These are phyloP conservation scores for Macrolepiota fuliginosa DNA, from an alignment of 768 basidiomycete genomes.

Conservation along the genomic window DNA sequence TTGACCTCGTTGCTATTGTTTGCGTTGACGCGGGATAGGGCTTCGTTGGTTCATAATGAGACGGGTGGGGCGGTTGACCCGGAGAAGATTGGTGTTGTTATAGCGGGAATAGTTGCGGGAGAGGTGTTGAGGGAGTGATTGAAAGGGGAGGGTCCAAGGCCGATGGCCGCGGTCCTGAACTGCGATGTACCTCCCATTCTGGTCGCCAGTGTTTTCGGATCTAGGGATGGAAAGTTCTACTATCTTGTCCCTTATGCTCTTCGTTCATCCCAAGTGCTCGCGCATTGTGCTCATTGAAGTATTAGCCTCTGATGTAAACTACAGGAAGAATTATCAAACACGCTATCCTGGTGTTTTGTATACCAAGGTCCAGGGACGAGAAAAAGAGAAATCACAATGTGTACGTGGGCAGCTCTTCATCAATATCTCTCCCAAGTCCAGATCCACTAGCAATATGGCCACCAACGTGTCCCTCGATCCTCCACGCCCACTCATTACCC, in stretches of 20 bases:
- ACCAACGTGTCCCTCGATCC: constrained; percentile 62
- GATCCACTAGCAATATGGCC: constrained; percentile 24
- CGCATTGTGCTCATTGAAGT: too few species aligned
- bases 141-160: background rate
- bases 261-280: too few species aligned
- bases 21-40: background rate
- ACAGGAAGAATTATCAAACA: background rate
- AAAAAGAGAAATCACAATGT: background rate
- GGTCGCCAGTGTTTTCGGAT: background rate
- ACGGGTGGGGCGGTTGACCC: constrained; percentile 16
- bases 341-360: background rate
- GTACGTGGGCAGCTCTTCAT: constrained; percentile 50
- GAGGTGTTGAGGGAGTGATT: constrained; percentile 28
- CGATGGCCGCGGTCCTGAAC: background rate
- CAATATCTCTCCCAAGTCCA: constrained; percentile 27
- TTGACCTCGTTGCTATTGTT: background rate
- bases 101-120: constrained; percentile 27
- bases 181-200: background rate
- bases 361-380: background rate
- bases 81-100: constrained; percentile 25
- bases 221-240: too few species aligned
- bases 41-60: constrained; percentile 1
- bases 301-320: too few species aligned
- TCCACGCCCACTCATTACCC: constrained; percentile 67
- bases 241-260: too few species aligned